Base-by-base conservation (phyloP, 2,329 filamentous ascomycete genomes). In the Hansfordia pulvinata region DNA sequence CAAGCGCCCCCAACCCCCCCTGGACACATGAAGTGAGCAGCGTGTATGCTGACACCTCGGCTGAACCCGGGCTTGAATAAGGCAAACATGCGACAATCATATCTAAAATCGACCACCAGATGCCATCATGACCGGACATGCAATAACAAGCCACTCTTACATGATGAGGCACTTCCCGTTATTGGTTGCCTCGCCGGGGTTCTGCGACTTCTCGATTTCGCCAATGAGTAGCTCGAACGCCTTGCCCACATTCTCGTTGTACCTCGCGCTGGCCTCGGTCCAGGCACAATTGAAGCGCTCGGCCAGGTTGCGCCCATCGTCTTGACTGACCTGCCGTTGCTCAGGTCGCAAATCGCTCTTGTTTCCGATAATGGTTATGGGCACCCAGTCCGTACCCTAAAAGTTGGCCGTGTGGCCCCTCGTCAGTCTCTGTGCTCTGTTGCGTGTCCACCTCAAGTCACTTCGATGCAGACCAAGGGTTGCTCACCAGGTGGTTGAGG, bases 291-390 rank as follows among this genome's bases (percentile, higher is more conserved):
- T 76, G 53, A 93, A 79, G 54, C 90, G 82, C 43, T 88, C 79
- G 6, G 80, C 76, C 21, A 94, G 61, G 46, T 78, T 79, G 50
- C 79, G 80, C 40, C 86, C 90, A 41, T 93, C 81, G 37, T 93
- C 85, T 27, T 75, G 56, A 17, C 73, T 76, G 39, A 98, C 85
- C 55, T 96, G 86, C 40, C 90, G 79, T 58, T 93, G 85, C 53
- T 94, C 88, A 28, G 85, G 77, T 34, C 83, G 76, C 31, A 98
- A 64, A 53, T 98, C 90, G 50, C 78, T 86, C 63, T 98, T 98
- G 64, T 98, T 98, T 42, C 85, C 90, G 28, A 98, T 86, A 35
- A 98, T 78, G 42, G 92, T 83, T 42, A 96, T 77, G 8, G 90
- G 90, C 27, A 94, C 84, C 52, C 78, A 80, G 42, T 94, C 86